phyloP scores from a whole-genome alignment of 192 early-diverging fungal species.

The Diversispora eburnea region DNA sequence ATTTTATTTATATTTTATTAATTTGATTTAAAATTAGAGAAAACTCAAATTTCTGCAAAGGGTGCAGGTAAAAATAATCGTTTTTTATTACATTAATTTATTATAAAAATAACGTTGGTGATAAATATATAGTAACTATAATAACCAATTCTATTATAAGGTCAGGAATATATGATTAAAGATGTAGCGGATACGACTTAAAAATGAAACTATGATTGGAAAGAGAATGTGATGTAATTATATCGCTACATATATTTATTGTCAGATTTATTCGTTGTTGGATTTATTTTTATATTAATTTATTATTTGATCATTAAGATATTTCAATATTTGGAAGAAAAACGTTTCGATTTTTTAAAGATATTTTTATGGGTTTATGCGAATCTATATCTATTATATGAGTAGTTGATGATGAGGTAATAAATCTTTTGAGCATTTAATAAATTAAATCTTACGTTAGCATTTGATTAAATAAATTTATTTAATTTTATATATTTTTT shows the following conservation, averaged over 20 bases:
- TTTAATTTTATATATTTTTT: too few relatives aligned
- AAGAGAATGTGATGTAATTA: slow-evolving; percentile 53
- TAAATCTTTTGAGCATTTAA: neutral
- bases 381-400: slow-evolving; percentile 65
- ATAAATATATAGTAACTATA: too few relatives aligned
- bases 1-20: neutral
- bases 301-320: slow-evolving; percentile 29
- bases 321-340: slow-evolving; percentile 68
- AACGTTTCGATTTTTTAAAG: slow-evolving; percentile 66
- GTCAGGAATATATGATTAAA: slow-evolving; percentile 51
- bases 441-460: too few relatives aligned
- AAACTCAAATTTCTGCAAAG: slow-evolving; percentile 37
- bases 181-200: slow-evolving; percentile 43
- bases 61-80: slow-evolving; percentile 39
- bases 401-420: slow-evolving; percentile 67
- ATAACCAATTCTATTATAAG: slow-evolving; percentile 1
- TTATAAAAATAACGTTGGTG: too few relatives aligned
- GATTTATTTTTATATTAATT: too few relatives aligned
- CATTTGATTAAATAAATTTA: too few relatives aligned
- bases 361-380: slow-evolving; percentile 65
- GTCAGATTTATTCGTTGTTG: too few relatives aligned
- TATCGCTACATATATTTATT: neutral
- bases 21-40: slow-evolving; percentile 39
- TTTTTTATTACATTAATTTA: too few relatives aligned
- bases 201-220: slow-evolving; percentile 54